Evolutionary conservation across 805 yeast species (phyloP).

Genomic region (Candida stauntonica): DNA sequence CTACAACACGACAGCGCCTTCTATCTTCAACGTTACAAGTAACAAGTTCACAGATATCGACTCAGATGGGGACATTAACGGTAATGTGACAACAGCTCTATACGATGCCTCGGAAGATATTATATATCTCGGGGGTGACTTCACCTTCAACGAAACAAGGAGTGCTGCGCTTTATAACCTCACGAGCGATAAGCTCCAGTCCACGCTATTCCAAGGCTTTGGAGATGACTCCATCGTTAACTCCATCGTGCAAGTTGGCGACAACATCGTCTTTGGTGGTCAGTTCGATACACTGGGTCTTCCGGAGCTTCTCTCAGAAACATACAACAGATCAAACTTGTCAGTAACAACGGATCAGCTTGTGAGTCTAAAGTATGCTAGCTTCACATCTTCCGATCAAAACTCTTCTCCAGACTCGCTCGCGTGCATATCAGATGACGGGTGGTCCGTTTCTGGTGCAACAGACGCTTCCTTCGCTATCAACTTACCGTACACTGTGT

Average conservation of each 20-base stretch:
- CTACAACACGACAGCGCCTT: constrained; percentile 27
- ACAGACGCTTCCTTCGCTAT: constrained; percentile 65
- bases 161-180: constrained; percentile 66
- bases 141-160: constrained; percentile 46
- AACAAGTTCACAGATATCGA: constrained; percentile 27
- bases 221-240: constrained; percentile 53
- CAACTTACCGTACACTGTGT: constrained; percentile 47
- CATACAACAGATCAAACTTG: constrained; percentile 37
- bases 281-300: constrained; percentile 44
- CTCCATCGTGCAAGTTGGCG: constrained; percentile 51
- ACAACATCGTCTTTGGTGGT: constrained; percentile 77
- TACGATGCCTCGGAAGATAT: constrained; percentile 44
- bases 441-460: constrained; percentile 50
- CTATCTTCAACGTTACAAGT: constrained; percentile 30
- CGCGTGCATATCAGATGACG: constrained; percentile 51
- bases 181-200: constrained; percentile 34
- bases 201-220: constrained; percentile 76
- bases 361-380: constrained; percentile 54
- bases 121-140: constrained; percentile 79
- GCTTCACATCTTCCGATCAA: constrained; percentile 41
- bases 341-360: constrained; percentile 54
- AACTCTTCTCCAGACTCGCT: constrained; percentile 24
- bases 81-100: constrained; percentile 40
- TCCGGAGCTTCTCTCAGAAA: constrained; percentile 23
- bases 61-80: constrained; percentile 24